Base-by-base conservation (phyloP, 2,329 filamentous ascomycete species). In the Colletotrichum camelliae region DNA sequence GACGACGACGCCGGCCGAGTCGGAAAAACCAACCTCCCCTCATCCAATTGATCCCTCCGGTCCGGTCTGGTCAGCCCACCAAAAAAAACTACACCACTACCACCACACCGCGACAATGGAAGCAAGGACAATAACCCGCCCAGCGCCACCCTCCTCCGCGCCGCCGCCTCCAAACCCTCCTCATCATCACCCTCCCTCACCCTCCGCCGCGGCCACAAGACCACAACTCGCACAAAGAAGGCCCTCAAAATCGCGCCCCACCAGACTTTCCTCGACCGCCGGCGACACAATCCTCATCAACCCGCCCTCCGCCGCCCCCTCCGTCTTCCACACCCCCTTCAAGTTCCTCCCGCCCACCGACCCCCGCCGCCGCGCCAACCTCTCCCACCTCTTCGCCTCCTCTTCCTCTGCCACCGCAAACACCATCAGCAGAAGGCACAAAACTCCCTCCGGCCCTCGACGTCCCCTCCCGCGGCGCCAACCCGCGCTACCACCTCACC, bases 251-350 rank as follows among this genome's bases (percentile, higher is more conserved):
- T 93, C 79, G 84, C 89, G 15, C 91, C 92, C 65, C 91, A 93
- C 85, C 89, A 48, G 91, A 91, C 78, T 93, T 93, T 83, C 82
- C 43, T 82, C 83, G 73, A 78, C 83, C 57, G 80, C 84, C 77
- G 81, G 84, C 78, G 82, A 87, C 79, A 83, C 85, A 74, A 86
- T 89, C 79, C 83, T 89, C 79, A 88, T 87, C 84, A 89, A 89
- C 83, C 87, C 87, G 57, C 87, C 87, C 57, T 84, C 87, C 37
- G 84, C 87, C 60, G 85, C 84, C 39, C 83, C 87, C 15, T 84
- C 90, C n/a, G 91, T 92, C 73, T 88, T 87, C 80, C 89, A 93
- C 85, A 93, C 92, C n/a, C 92, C 92, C 72, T 89, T 92, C 84
- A 90, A 92, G 81, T 93, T 93, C 84, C 88, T 93, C 35, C 92